Evolutionary conservation across 805 yeast genomes (phyloP).

Genomic region (Sugiyamaella mastotermitis): DNA sequence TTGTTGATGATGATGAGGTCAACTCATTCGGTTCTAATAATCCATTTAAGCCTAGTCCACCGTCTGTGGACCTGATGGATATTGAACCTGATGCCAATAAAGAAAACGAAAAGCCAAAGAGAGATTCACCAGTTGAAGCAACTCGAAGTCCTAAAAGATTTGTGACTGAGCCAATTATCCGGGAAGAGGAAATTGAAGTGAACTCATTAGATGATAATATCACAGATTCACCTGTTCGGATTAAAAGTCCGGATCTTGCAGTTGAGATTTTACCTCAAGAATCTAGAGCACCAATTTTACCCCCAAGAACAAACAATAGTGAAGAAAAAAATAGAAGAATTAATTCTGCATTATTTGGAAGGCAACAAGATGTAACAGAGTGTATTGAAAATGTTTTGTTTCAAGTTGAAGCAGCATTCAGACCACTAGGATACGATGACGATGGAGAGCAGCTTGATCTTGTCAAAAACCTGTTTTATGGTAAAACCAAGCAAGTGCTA

Average conservation of each 20-base stretch:
- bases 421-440: slow-evolving; percentile 55
- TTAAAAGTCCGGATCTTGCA: neutral
- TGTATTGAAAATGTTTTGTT: slow-evolving; percentile 91
- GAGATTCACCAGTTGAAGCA: slow-evolving; percentile 7
- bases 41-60: too few relatives aligned
- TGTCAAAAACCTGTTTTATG: slow-evolving; percentile 75
- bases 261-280: neutral
- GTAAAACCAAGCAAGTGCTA: slow-evolving; percentile 75
- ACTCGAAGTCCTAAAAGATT: slow-evolving; percentile 3
- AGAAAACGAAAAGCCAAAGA: slow-evolving; percentile 8
- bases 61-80: too few relatives aligned
- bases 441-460: slow-evolving; percentile 80
- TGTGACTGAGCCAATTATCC: slow-evolving; percentile 1
- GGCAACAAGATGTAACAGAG: slow-evolving; percentile 97
- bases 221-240: neutral
- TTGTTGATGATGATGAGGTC: neutral
- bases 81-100: slow-evolving; percentile 6
- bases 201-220: neutral
- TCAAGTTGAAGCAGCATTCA: slow-evolving; percentile 83
- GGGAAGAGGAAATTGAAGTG: slow-evolving; percentile 1
- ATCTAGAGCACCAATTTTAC: neutral
- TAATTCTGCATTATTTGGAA: slow-evolving; percentile 51
- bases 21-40: too few relatives aligned
- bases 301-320: neutral
- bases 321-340: slow-evolving; percentile 10